Base-by-base conservation (phyloP, 148 eudicot species). In the Chenopodium berlandieri region DNA sequence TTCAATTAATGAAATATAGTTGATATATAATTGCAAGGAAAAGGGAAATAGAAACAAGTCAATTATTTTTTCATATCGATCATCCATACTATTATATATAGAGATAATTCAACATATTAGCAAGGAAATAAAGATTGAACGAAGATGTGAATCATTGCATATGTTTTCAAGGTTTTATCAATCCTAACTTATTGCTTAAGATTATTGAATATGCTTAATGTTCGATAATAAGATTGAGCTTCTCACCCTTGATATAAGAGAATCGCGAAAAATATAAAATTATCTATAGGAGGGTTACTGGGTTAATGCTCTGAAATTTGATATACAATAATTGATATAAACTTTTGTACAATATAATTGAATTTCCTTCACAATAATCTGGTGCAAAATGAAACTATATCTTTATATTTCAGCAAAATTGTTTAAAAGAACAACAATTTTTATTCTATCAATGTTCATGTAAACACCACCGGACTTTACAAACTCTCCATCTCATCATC, bases 291-390 rank as follows among this genome's bases (percentile, higher is more conserved):
- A 63, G 27, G n/a, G 74, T 75, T 25, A 20, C 75, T 63, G 27
- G n/a, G 74, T 75, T 25, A 20, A 79, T 63, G 69, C 34, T 58
- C 40, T 27, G 66, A 50, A 71, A n/a, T 23, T 20, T 23, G 48
- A 47, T 62, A 52, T 50, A 77, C 22, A 30, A n/a, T 52, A 1
- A 65, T 66, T 82, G 78, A 71, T 72, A 63, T 64, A 80, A 25
- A 76, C 37, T 71, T 77, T 84, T 80, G 80, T 80, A 77, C 81
- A 80, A n/a, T n/a, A n/a, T n/a, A n/a, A 23, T 81, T 77, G 47
- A 80, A 76, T 52, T 16, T 63, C 74, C 65, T 71, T 73, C 60
- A 80, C 48, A 48, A 78, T 50, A 34, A 4, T 30, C n/a, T 48
- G 32, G 56, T 75, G 25, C 78, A 81, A 75, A 30, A 32, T 9